Evolutionary conservation across 768 basidiomycete species (phyloP), one percentile per base, ranked within the genome.

Genomic region (Psilocybe tampanensis): DNA sequence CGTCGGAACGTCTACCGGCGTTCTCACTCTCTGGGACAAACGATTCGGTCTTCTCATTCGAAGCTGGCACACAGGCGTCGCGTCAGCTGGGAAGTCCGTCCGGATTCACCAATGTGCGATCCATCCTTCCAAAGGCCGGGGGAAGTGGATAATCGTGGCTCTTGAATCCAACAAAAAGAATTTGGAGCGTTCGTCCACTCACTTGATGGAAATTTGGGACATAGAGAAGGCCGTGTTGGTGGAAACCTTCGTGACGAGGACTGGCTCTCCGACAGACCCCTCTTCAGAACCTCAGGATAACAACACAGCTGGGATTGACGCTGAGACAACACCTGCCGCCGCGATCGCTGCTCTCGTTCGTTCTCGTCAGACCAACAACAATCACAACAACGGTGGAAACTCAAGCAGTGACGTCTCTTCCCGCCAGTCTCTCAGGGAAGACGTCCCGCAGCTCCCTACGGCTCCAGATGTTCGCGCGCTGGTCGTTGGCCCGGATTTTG

Each of bases 11-110:
- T 85, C 89, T 2, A 84, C 83, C 1, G 97, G 96, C 5, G 84
- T 89, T 13, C 74, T 98, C 12, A 86, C 91, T 0, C 79, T 99
- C 2, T 99, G 95, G 95, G 97, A 99, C 73, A 85, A 94, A 42
- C 89, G 96, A 9, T 99, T 98, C 63, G 95, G 95, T 1, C 76
- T 98, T 18, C 76, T 90, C 3, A 78, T 98, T 60, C 91, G 90
- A 69, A 92, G 87, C 58, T 98, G 96, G 95, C 85, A 86, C 65
- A 86, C 86, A 7, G 86, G 86, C 9, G 76, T 78, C 6, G 78
- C 82, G 3, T 75, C 80, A 11, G 74, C 76, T 2, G 84, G 84
- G 2, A 72, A 77, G 36, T 76, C 80, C 7, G 80, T 80, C 2
- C 81, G 84, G 34, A 83, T 95, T 21, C 81, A 92, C 58, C 87